Conservation (phyloP, 805 yeast genomes). For the Lachancea nothofagi region DNA sequence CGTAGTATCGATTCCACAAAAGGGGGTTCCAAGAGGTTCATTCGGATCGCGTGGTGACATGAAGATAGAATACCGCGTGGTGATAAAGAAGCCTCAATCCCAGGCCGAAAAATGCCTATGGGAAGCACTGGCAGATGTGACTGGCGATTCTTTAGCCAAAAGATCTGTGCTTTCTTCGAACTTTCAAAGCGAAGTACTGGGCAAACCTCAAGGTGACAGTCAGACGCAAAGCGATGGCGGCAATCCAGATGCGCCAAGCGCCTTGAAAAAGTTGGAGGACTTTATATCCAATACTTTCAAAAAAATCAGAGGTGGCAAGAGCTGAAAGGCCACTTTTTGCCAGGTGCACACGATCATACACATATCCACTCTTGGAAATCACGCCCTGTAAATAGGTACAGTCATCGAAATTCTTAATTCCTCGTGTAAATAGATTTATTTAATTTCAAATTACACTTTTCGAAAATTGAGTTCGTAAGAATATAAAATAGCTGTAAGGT, state of each 20-base stretch:
- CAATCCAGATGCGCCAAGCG: slow-evolving; percentile 29
- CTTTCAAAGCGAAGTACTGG: too few species aligned
- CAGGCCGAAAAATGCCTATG: slow-evolving; percentile 83
- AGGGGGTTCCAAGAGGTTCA: slow-evolving; percentile 72
- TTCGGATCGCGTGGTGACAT: slow-evolving; percentile 69
- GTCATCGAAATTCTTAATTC: too few species aligned
- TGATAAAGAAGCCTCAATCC: slow-evolving; percentile 66
- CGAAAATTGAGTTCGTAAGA: not conserved
- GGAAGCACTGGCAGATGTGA: slow-evolving; percentile 91
- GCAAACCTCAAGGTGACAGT: not conserved
- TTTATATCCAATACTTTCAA: slow-evolving; percentile 56
- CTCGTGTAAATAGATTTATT: slow-evolving; percentile 1
- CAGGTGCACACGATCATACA: not conserved
- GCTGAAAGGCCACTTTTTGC: slow-evolving; percentile 3
- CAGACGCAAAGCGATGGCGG: slow-evolving; percentile 5
- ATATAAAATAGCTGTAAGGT: not conserved
- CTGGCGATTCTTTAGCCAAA: slow-evolving; percentile 73
- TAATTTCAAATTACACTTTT: not conserved
- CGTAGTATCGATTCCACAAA: slow-evolving; percentile 68
- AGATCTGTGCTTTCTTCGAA: slow-evolving; percentile 37
- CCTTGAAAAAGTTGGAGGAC: slow-evolving; percentile 49
- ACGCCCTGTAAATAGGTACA: slow-evolving; percentile 6
- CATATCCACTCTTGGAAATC: not conserved
- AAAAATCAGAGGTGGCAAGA: slow-evolving; percentile 35
- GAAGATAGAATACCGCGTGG: slow-evolving; percentile 66